Percentiles rank a stretch among this genome's conserved stretches.
Conservation (phyloP, 139 green algal genomes). For the Chlamydomonas sp. region DNA sequence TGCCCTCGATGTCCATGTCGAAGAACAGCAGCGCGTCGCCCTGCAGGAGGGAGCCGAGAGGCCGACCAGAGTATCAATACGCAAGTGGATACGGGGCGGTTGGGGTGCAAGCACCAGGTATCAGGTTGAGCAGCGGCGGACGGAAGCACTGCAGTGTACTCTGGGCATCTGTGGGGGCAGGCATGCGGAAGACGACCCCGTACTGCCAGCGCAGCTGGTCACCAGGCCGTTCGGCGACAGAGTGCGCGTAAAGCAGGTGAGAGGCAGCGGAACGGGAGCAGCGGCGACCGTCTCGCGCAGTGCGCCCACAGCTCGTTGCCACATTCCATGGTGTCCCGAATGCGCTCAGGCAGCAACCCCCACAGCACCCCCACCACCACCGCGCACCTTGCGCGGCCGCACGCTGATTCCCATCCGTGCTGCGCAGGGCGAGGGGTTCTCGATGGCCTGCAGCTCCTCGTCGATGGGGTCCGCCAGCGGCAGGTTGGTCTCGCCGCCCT, state of each 20-base stretch:
- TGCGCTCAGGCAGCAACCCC: neutral
- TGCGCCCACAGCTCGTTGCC: too few species aligned
- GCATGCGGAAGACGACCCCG: too few species aligned
- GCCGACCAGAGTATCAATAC: neutral
- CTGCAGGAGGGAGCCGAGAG: neutral
- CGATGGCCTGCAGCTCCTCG: conserved; percentile 43
- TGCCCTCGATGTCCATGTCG: conserved; percentile 63
- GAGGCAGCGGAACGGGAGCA: too few species aligned
- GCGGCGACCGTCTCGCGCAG: too few species aligned
- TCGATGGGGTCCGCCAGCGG: conserved; percentile 65
- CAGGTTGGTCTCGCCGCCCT: conserved; percentile 78
- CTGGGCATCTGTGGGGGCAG: too few species aligned
- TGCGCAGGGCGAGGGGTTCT: conserved; percentile 47
- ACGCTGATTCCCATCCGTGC: conserved; percentile 42
- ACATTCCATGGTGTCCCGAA: too few species aligned
- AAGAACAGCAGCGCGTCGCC: conserved; percentile 76
- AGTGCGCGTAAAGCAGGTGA: too few species aligned
- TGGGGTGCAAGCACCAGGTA: too few species aligned
- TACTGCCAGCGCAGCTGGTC: too few species aligned
- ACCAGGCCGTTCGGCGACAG: too few species aligned
- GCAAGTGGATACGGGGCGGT: neutral
- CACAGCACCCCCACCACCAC: neutral
- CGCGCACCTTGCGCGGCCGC: conserved; percentile 35
- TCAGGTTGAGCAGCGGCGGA: too few species aligned
- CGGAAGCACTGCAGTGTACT: too few species aligned